Percentiles rank a stretch among this genome's conserved stretches.
phyloP scores from a whole-genome alignment of 345 rosid species.

The Brassica rapa region DNA sequence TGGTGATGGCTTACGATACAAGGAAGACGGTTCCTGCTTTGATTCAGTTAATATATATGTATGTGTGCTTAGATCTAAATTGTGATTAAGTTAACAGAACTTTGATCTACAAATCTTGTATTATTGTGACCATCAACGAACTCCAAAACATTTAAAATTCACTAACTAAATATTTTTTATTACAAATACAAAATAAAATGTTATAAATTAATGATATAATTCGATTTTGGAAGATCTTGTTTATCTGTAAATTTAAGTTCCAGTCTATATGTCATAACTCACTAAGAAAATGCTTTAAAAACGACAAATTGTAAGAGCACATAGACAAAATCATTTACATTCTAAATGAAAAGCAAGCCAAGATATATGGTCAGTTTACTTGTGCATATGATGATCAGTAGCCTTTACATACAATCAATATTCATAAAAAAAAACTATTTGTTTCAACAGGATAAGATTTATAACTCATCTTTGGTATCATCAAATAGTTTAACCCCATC shows the following conservation, averaged over 20 bases:
- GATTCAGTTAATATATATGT: not conserved
- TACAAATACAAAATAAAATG: not conserved
- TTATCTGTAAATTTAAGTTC: not conserved
- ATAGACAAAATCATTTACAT: no score
- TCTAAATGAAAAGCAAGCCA: no score
- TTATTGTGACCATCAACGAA: not conserved
- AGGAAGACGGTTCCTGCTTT: not conserved
- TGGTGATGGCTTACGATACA: not conserved
- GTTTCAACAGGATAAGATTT: conserved; percentile 10
- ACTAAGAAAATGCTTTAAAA: not conserved
- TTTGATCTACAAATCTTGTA: not conserved
- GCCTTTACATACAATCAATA: not conserved
- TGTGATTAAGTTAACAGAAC: not conserved
- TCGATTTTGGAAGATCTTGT: not conserved
- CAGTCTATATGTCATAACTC: not conserved
- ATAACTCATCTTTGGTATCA: conserved; percentile 21
- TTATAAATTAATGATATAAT: not conserved
- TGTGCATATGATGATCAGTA: no score
- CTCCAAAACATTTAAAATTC: not conserved
- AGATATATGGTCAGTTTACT: no score
- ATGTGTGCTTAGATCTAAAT: not conserved
- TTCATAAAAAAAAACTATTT: not conserved
- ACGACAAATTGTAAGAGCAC: not conserved
- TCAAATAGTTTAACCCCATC: conserved; percentile 46
- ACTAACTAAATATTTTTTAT: not conserved